These are phyloP conservation scores for Chaetothyriales sp. DNA, from an alignment of 2,329 filamentous ascomycete species.

Conservation along the genomic window DNA sequence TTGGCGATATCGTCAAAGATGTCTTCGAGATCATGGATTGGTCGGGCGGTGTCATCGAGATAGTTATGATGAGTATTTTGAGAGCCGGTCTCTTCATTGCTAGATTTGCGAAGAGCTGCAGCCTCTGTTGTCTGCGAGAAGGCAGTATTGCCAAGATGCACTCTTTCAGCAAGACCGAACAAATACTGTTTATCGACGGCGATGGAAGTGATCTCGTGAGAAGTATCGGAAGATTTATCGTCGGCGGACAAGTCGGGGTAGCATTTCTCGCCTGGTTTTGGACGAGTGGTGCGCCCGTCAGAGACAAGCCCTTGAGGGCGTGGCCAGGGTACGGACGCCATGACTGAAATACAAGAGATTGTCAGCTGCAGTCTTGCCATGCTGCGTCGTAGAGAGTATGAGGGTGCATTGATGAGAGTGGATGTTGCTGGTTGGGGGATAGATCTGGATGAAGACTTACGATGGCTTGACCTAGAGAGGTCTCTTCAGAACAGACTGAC, in stretches of 20 bases:
- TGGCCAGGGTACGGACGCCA: neutral
- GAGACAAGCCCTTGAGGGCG: neutral
- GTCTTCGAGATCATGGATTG: conserved; percentile 31
- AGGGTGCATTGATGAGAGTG: neutral
- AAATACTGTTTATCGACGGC: neutral
- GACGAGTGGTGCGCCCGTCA: neutral
- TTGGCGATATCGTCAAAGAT: conserved; percentile 36
- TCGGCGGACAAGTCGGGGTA: neutral
- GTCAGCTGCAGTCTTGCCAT: neutral
- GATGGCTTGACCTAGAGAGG: neutral
- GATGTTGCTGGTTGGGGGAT: no score
- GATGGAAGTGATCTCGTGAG: neutral
- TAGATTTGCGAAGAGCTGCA: neutral
- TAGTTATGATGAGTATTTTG: conserved; percentile 1
- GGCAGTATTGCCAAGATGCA: neutral
- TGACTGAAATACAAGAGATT: neutral
- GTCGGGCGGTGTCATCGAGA: conserved; percentile 21
- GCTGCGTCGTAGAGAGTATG: neutral
- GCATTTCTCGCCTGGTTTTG: neutral
- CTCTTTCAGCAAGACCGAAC: neutral
- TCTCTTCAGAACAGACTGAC: neutral
- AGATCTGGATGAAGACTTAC: neutral
- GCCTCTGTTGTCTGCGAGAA: neutral
- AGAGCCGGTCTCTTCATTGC: neutral
- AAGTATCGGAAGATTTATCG: neutral